These are phyloP conservation scores for Backusella macrospora DNA, from an alignment of 192 early-diverging fungal genomes.

Conservation along the genomic window DNA sequence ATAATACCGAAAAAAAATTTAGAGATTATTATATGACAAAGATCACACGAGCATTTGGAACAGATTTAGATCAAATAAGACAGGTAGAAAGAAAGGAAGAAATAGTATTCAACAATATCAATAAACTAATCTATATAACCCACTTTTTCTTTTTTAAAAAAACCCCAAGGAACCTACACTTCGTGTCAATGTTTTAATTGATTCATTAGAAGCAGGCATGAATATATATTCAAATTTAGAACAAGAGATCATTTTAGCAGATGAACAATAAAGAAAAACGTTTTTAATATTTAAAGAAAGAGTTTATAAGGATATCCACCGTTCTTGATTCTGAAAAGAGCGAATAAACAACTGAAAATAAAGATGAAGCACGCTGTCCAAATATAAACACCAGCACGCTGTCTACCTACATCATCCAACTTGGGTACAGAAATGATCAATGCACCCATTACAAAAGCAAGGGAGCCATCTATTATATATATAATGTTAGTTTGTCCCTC, in stretches of 20 bases:
- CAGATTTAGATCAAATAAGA: conserved; percentile 42
- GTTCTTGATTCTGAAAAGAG: conserved; percentile 72
- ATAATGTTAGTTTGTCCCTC: not conserved
- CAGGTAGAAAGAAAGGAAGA: conserved; percentile 24
- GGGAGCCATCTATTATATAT: conserved; percentile 56
- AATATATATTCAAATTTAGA: conserved; percentile 43
- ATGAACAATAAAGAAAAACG: not conserved
- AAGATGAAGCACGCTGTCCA: conserved; percentile 66
- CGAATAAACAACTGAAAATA: conserved; percentile 64
- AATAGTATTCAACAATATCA: not conserved
- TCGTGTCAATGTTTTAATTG: conserved; percentile 42
- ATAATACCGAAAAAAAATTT: conserved; percentile 31
- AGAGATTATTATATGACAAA: conserved; percentile 42
- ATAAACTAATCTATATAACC: not conserved
- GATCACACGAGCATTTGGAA: conserved; percentile 45
- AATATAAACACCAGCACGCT: conserved; percentile 61
- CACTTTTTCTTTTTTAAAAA: not conserved
- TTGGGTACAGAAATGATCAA: conserved; percentile 56
- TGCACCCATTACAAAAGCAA: conserved; percentile 56
- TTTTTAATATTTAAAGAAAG: conserved; percentile 41
- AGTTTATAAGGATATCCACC: conserved; percentile 70
- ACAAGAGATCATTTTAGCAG: conserved; percentile 35
- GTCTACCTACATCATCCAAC: conserved; percentile 54
- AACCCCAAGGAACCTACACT: conserved; percentile 36
- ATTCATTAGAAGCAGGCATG: conserved; percentile 47